Evolutionary conservation across 2,329 filamentous ascomycete genomes (phyloP).

Genomic region (Alternaria infectoria): DNA sequence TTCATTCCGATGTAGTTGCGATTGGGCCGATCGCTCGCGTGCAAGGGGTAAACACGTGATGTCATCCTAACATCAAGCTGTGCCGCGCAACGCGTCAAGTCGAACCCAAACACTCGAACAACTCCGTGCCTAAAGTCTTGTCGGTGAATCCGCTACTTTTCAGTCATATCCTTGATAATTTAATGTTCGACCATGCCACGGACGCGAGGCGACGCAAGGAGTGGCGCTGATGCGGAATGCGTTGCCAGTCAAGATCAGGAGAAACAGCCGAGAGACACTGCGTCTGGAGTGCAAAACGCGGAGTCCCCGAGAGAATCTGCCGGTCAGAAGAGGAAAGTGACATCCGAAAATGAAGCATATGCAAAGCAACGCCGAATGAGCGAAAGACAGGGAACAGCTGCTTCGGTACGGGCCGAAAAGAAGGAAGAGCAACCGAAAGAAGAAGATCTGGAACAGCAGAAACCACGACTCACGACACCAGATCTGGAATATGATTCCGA

Average conservation of each 20-base stretch:
- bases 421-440: neutral
- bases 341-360: neutral
- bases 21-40: neutral
- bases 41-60: neutral
- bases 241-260: neutral
- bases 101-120: neutral
- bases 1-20: neutral
- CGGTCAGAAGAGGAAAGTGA: neutral
- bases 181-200: neutral
- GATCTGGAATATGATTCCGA: conserved; percentile 15
- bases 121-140: neutral
- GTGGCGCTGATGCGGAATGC: neutral
- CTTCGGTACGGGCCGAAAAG: neutral
- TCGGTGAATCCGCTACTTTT: neutral
- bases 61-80: neutral
- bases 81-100: neutral
- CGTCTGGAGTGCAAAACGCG: neutral
- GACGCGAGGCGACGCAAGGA: neutral
- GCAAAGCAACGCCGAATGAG: neutral
- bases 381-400: neutral
- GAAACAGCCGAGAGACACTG: neutral
- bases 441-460: neutral
- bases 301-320: neutral
- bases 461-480: conserved; percentile 6
- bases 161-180: neutral